These are phyloP conservation scores for Syncephalastrum monosporum DNA, from an alignment of 371 early-diverging fungal species.

Conservation along the genomic window DNA sequence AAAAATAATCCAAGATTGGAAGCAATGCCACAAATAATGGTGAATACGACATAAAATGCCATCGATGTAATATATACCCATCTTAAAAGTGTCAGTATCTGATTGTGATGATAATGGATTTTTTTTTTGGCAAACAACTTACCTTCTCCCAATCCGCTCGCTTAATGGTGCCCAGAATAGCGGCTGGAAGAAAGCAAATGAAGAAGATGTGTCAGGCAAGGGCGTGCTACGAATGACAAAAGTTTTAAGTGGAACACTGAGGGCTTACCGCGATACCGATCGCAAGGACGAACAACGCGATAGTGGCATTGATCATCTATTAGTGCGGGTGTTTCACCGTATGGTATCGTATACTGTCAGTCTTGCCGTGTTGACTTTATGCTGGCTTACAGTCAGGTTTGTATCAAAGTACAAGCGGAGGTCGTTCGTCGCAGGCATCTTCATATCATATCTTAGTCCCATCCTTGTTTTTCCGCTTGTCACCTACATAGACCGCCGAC, in stretches of 20 bases:
- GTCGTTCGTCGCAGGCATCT: constrained; percentile 38
- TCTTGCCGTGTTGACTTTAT: no score
- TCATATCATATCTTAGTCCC: not conserved
- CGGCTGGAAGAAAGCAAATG: constrained; percentile 18
- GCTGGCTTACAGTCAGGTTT: constrained; percentile 15
- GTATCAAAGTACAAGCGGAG: constrained; percentile 20
- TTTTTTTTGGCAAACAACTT: not conserved
- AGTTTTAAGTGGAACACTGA: no score
- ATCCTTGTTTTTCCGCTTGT: no score
- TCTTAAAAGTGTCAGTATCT: constrained; percentile 13
- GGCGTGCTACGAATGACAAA: not conserved
- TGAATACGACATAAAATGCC: constrained; percentile 28
- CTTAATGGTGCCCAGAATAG: constrained; percentile 37
- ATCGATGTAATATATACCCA: constrained; percentile 26
- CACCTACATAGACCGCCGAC: constrained; percentile 32
- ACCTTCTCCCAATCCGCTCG: constrained; percentile 38
- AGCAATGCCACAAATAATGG: constrained; percentile 35
- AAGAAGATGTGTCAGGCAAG: not conserved
- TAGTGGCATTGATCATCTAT: constrained; percentile 22
- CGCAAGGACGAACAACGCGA: constrained; percentile 16
- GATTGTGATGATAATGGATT: not conserved
- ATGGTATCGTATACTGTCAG: no score
- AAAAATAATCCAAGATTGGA: constrained; percentile 30
- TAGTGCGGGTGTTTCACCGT: not conserved
- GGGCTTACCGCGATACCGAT: constrained; percentile 19